phyloP scores from a whole-genome alignment of 2,329 filamentous ascomycete genomes.

The Camillea tinctor region DNA sequence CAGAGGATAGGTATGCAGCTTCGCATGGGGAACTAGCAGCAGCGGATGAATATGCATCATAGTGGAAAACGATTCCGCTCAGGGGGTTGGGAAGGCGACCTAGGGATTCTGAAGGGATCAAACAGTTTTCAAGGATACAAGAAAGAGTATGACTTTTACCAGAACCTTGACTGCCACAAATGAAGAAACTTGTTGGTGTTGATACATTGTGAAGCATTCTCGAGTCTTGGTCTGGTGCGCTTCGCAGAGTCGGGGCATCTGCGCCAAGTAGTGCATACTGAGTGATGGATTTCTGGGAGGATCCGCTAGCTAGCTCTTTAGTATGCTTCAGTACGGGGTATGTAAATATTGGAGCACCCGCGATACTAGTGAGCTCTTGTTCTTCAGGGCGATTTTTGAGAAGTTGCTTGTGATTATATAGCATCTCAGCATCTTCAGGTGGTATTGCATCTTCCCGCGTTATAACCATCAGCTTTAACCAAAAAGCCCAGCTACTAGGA shows the following conservation, averaged over 20 bases:
- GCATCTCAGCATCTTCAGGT: background rate
- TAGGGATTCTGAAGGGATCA: slow-evolving; percentile 39
- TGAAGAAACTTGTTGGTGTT: slow-evolving; percentile 57
- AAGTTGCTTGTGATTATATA: slow-evolving; percentile 1
- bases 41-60: slow-evolving; percentile 55
- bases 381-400: slow-evolving; percentile 6
- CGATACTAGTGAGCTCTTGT: slow-evolving; percentile 17
- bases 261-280: slow-evolving; percentile 25
- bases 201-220: slow-evolving; percentile 47
- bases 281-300: slow-evolving; percentile 7
- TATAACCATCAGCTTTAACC: no score
- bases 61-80: slow-evolving; percentile 64
- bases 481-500: no score
- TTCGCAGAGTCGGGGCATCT: background rate
- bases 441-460: no score
- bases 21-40: slow-evolving; percentile 54
- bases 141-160: slow-evolving; percentile 63
- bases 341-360: slow-evolving; percentile 20
- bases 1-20: slow-evolving; percentile 53
- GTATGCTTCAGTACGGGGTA: slow-evolving; percentile 12
- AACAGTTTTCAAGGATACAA: slow-evolving; percentile 56
- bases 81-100: slow-evolving; percentile 47
- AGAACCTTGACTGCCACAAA: slow-evolving; percentile 63
- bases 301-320: background rate
- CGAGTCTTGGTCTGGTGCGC: slow-evolving; percentile 19